Conservation (phyloP, 257 asterid genomes). For the Rauvolfia tetraphylla region DNA sequence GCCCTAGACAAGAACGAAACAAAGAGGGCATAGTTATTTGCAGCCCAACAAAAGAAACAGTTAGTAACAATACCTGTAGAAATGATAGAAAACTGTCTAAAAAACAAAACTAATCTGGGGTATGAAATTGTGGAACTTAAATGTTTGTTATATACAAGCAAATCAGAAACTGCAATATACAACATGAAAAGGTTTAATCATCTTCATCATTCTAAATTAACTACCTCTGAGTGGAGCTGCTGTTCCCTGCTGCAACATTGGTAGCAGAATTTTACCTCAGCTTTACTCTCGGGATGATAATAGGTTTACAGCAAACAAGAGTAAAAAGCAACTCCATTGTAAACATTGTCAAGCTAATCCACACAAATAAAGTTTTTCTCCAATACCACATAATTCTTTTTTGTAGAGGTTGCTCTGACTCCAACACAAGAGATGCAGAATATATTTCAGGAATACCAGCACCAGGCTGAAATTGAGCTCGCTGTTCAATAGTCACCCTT, state of each 20-base stretch:
- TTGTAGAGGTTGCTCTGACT: conserved; percentile 68
- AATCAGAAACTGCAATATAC: neutral
- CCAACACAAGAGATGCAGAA: conserved; percentile 49
- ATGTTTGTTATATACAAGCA: neutral
- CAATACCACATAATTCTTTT: conserved; percentile 66
- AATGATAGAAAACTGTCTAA: neutral
- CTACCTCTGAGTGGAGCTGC: conserved; percentile 24
- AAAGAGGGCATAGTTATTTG: neutral
- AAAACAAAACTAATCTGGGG: neutral
- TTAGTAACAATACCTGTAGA: neutral
- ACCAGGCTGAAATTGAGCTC: conserved; percentile 67
- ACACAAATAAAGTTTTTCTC: conserved; percentile 70
- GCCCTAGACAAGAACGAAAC: neutral
- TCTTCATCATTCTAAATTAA: neutral
- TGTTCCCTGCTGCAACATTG: conserved; percentile 24
- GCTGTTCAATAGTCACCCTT: conserved; percentile 64
- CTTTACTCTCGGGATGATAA: conserved; percentile 57
- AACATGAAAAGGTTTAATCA: neutral
- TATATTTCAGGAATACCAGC: conserved; percentile 86
- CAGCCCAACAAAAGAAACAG: neutral
- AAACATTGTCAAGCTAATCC: conserved; percentile 77
- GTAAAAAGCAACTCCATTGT: conserved; percentile 49
- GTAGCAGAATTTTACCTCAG: conserved; percentile 31
- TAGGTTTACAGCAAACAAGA: conserved; percentile 71
- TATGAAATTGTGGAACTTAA: neutral